Evolutionary conservation across 768 basidiomycete genomes (phyloP).

Genomic region (Termitomyces bulborhizus): DNA sequence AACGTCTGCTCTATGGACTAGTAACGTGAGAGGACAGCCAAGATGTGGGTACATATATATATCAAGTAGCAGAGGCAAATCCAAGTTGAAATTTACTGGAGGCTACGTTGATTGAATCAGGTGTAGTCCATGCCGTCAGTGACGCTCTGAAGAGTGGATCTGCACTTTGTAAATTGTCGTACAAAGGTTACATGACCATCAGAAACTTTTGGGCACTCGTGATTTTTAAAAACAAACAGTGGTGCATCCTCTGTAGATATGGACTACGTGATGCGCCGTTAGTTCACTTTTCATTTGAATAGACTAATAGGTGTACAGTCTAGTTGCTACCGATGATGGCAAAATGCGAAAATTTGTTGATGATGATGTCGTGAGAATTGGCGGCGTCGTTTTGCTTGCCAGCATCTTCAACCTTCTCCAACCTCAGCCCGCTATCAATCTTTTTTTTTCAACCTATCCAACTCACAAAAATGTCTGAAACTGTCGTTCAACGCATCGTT

Average conservation of each 20-base stretch:
- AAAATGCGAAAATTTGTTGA: conserved; percentile 8
- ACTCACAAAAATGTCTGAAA: conserved; percentile 30
- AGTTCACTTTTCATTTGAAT: not conserved
- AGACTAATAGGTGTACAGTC: not conserved
- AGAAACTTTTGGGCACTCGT: no score
- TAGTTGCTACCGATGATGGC: not conserved
- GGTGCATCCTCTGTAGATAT: not conserved
- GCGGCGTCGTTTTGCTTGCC: conserved; percentile 14
- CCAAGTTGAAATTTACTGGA: no score
- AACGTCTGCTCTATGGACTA: no score
- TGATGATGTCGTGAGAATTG: conserved; percentile 17
- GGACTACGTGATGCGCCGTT: not conserved
- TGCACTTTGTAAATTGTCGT: no score
- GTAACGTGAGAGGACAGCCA: no score
- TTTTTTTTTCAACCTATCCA: conserved; percentile 1
- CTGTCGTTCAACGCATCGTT: conserved; percentile 45
- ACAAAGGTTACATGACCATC: not conserved
- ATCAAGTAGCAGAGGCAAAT: no score
- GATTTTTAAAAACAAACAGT: not conserved
- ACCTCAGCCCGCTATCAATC: conserved; percentile 11
- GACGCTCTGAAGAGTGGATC: no score
- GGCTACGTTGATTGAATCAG: no score
- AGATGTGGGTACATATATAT: no score
- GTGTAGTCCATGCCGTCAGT: no score
- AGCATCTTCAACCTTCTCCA: conserved; percentile 10